Base-by-base conservation (phyloP, 2,329 filamentous ascomycete genomes). In the Beauveria caledonica region DNA sequence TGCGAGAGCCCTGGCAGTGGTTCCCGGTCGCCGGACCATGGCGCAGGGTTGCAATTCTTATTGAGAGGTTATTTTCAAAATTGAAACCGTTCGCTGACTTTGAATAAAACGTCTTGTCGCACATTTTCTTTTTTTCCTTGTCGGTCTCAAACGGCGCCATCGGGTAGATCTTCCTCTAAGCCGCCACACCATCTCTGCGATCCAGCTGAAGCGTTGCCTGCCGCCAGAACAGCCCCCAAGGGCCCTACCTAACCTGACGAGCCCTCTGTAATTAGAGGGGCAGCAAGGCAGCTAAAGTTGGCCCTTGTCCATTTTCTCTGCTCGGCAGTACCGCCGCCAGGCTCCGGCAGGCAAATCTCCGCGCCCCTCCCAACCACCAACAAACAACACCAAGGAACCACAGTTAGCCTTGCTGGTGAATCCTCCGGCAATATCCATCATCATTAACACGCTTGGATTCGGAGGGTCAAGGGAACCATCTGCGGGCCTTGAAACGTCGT, bases 321-420 rank as follows among this genome's bases (percentile, higher is more conserved):
- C 21, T 53, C 50, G 50, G 36, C 36, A 53, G 27, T 39, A n/a
- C 50, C 15, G 40, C 9, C 46, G 27, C 13, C 25, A 19, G 25
- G 5, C 21, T n/a, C 51, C 51, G 51, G 51, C 51, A 54, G 51
- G 51, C 51, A 54, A 54, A 54, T 44, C 39, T 54, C 51, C 8
- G 39, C 13, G 51, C 51, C 51, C 51, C 51, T 54, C 51, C 51
- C 51, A 54, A 54, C 36, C 51, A n/a, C 23, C 51, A 44, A 23
- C 51, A 54, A 54, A 54, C 36, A 42, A 54, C 51, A 53, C 39
- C 39, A 54, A 42, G 39, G 51, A 42, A 44, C 51, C 51, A 54
- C 51, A 54, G 51, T 54, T 54, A 54, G 51, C 51, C 51, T 54
- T 25, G 15, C 8, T 29, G 13, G 15, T 54, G 23, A 23, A 19